Base-by-base conservation (phyloP, 2,329 filamentous ascomycete species). In the Fusarium brevicatenulatum region DNA sequence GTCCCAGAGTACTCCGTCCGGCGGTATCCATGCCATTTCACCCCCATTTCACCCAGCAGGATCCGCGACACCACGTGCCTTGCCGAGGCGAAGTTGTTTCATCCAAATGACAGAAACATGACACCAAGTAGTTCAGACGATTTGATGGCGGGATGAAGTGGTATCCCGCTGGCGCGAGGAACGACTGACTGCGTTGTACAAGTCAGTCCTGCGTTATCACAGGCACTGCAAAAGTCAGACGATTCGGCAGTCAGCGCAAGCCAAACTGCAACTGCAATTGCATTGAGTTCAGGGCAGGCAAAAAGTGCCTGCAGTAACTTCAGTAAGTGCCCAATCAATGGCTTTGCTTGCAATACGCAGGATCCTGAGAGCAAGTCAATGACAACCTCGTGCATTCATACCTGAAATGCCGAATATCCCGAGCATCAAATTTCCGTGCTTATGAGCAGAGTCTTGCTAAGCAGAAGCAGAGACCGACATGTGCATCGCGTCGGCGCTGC, bases 61-160 rank as follows among this genome's bases (percentile, higher is more conserved):
- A 46, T n/a, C 50, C 44, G 55, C 21, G 30, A 19, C 16, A 60
- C 46, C 50, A 71, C 37, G 40, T 54, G 63, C 71, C 40, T 57
- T 55, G 16, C 63, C 55, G 67, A 70, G 58, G 25, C 53, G 40
- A 52, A 55, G 21, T 44, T 58, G 70, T 68, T 71, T 73, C 71
- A 73, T 68, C 28, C 6, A 56, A 32, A 66, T 59, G 36, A 23
- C n/a, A 40, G 34, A 56, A 66, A 62, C 56, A 55, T 47, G 46
- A 25, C 36, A 61, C 36, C 28, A 46, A 53, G 23, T 47, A 59
- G 49, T 55, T 62, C 54, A 50, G 63, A 55, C 34, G 55, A 46
- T 43, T 40, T 28, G 46, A 55, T 36, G 65, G 65, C 43, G 49
- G 39, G 52, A 36, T 40, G 40, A 66, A 40, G 44, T 32, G 25